Evolutionary conservation across 176 grass and related monocot genomes (phyloP).

Genomic region (Dactylis glomerata): DNA sequence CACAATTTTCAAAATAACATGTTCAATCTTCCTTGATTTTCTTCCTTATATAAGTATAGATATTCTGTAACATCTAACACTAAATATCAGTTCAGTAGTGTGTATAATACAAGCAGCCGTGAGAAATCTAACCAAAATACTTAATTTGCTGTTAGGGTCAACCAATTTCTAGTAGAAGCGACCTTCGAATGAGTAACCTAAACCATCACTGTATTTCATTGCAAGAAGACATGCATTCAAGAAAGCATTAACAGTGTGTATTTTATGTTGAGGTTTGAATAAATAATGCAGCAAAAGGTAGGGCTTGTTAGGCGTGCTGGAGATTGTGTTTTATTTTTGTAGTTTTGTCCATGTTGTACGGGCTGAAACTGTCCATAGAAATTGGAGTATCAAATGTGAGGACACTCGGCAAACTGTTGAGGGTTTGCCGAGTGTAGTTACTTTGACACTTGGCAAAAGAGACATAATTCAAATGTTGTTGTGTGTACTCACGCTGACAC

Average conservation of each 20-base stretch:
- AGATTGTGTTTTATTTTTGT: too few relatives aligned
- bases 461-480: too few relatives aligned
- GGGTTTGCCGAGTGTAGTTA: too few relatives aligned
- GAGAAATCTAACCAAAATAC: background rate
- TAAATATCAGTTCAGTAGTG: background rate
- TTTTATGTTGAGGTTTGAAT: background rate
- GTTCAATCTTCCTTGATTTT: background rate
- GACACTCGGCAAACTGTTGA: too few relatives aligned
- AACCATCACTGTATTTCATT: too few relatives aligned
- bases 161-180: background rate
- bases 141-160: background rate
- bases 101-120: background rate
- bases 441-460: too few relatives aligned
- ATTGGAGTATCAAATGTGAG: too few relatives aligned
- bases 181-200: background rate
- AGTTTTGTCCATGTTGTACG: too few relatives aligned
- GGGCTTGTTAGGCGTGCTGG: too few relatives aligned
- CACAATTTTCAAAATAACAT: too few relatives aligned
- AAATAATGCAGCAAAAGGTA: background rate
- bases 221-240: background rate
- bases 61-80: background rate
- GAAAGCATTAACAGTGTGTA: background rate
- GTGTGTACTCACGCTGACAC: too few relatives aligned
- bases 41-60: background rate
- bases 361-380: too few relatives aligned